Evolutionary conservation across 1,284 basidiomycete species (phyloP).

Genomic region (Albatrellus sp.): DNA sequence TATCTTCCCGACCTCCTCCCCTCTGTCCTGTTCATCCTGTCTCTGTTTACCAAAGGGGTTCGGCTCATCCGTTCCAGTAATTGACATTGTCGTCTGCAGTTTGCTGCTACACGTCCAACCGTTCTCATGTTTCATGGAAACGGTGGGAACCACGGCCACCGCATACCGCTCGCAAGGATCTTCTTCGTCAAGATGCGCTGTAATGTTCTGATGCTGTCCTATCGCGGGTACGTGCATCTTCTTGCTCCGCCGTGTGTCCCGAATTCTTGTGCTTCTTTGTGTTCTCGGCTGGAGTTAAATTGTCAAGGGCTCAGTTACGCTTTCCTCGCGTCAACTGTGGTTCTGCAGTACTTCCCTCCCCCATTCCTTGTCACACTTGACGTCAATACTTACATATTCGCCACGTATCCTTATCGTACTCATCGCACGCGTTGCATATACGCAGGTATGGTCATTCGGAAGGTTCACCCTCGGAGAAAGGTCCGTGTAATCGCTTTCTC

Average conservation of each 20-base stretch:
- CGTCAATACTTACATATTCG: not conserved
- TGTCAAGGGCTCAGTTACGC: no score
- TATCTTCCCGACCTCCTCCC: not conserved
- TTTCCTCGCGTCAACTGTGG: no score
- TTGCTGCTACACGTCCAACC: slow-evolving; percentile 63
- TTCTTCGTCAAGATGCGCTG: slow-evolving; percentile 79
- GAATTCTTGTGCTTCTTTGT: not conserved
- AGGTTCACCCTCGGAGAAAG: slow-evolving; percentile 75
- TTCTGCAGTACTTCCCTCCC: no score
- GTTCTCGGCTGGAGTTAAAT: no score
- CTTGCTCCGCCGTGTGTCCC: slow-evolving; percentile 4
- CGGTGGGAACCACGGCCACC: slow-evolving; percentile 73
- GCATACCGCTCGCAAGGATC: slow-evolving; percentile 80
- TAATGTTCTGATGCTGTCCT: slow-evolving; percentile 84
- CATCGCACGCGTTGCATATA: not conserved
- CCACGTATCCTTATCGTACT: not conserved
- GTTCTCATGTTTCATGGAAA: slow-evolving; percentile 90
- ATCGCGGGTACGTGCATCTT: slow-evolving; percentile 52
- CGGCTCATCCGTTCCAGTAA: not conserved
- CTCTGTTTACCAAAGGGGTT: not conserved
- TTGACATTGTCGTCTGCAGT: slow-evolving; percentile 25
- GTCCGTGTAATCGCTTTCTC: slow-evolving; percentile 23
- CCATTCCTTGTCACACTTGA: not conserved
- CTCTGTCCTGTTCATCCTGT: not conserved
- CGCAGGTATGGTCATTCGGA: slow-evolving; percentile 73